A percentile compares a stretch with the other conserved stretches of the same genome.
Conservation (phyloP, 768 basidiomycete species). For the Podaxis pistillaris region DNA sequence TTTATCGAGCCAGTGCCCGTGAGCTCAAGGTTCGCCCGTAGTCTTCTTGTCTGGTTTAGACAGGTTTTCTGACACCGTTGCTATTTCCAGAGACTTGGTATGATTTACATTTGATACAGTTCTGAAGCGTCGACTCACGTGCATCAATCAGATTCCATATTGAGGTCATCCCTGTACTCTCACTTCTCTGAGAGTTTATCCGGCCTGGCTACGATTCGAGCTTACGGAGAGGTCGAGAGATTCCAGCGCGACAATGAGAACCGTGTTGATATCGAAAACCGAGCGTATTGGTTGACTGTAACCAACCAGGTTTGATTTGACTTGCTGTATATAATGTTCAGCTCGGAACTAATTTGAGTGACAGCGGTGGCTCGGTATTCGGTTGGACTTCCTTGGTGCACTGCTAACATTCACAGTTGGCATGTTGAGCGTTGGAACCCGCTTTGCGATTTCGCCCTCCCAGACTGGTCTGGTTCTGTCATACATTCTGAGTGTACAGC, state of each 20-base stretch:
- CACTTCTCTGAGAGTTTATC: slow-evolving; percentile 92
- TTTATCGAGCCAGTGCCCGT: slow-evolving; percentile 84
- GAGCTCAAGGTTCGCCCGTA: slow-evolving; percentile 67
- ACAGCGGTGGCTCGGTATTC: slow-evolving; percentile 83
- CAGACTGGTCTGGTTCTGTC: slow-evolving; percentile 77
- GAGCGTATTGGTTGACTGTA: slow-evolving; percentile 86
- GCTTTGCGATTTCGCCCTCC: slow-evolving; percentile 74
- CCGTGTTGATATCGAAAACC: slow-evolving; percentile 82
- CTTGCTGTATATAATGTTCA: neutral
- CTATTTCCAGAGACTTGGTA: slow-evolving; percentile 51
- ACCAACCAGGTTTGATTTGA: slow-evolving; percentile 61
- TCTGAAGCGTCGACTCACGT: neutral
- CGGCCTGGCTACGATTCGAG: slow-evolving; percentile 84
- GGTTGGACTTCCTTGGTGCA: slow-evolving; percentile 82
- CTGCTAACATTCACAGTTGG: slow-evolving; percentile 75
- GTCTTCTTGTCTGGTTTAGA: neutral
- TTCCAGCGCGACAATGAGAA: slow-evolving; percentile 75
- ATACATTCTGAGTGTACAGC: slow-evolving; percentile 79
- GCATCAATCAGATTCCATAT: slow-evolving; percentile 62
- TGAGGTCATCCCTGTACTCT: slow-evolving; percentile 84
- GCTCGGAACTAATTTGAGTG: slow-evolving; percentile 17
- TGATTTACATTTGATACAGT: slow-evolving; percentile 3
- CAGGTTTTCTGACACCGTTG: slow-evolving; percentile 5
- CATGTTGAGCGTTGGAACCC: slow-evolving; percentile 71
- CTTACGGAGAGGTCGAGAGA: slow-evolving; percentile 76